A percentile compares a stretch with the other conserved stretches of the same genome.
Evolutionary conservation across 768 basidiomycete genomes (phyloP).

Genomic region (Leccinum aurantiacum): DNA sequence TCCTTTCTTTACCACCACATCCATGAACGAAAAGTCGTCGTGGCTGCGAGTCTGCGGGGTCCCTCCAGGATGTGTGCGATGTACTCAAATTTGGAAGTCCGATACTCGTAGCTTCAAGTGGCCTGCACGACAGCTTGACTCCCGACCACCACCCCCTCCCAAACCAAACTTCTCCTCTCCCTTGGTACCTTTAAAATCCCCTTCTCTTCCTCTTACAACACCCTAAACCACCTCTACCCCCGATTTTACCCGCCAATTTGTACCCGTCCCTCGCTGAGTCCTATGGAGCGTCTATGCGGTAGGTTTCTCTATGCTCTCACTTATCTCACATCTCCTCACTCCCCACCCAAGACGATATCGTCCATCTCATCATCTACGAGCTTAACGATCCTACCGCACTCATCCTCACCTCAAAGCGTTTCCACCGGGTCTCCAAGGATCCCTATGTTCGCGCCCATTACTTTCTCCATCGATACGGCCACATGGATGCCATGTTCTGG

Average conservation of each 20-base stretch:
- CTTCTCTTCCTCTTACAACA: neutral
- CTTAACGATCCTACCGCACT: constrained; percentile 63
- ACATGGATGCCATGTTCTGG: constrained; percentile 67
- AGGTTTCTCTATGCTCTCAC: constrained; percentile 30
- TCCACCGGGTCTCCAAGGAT: constrained; percentile 63
- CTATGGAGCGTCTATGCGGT: constrained; percentile 72
- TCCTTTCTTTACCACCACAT: neutral
- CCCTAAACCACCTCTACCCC: neutral
- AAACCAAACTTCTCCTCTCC: constrained; percentile 31
- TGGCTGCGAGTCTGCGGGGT: constrained; percentile 33
- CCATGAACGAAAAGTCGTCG: constrained; percentile 2
- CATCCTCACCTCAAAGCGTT: constrained; percentile 56
- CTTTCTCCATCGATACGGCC: constrained; percentile 73
- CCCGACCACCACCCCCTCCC: constrained; percentile 34
- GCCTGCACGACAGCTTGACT: constrained; percentile 34
- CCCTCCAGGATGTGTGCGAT: constrained; percentile 27
- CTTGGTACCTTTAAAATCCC: constrained; percentile 3
- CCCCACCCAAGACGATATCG: constrained; percentile 51
- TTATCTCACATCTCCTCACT: constrained; percentile 12
- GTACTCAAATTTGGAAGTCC: constrained; percentile 37
- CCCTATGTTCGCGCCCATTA: constrained; percentile 77
- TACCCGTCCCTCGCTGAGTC: neutral
- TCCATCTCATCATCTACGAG: constrained; percentile 73
- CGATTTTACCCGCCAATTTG: constrained; percentile 3
- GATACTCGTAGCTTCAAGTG: constrained; percentile 32